phyloP scores from a whole-genome alignment of 2,329 filamentous ascomycete genomes.

The Fusarium tricinctum region DNA sequence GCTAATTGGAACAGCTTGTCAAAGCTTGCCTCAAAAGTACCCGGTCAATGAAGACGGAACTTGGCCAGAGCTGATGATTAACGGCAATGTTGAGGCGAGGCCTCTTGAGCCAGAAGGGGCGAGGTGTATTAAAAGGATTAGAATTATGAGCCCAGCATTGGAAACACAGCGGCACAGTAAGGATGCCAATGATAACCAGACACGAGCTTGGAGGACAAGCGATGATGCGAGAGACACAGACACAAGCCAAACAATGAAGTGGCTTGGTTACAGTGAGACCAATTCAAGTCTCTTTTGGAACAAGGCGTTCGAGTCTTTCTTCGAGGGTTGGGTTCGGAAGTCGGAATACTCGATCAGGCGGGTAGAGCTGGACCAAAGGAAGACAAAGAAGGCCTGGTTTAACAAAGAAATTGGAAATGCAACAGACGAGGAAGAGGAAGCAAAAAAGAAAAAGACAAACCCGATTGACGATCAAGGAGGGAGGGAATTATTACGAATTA shows the following conservation, averaged over 20 bases:
- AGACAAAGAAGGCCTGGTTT: conserved; percentile 20
- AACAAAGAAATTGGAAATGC: conserved; percentile 16
- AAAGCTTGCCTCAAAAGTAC: conserved; percentile 44
- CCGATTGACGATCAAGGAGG: conserved; percentile 21
- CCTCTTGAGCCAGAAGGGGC: conserved; percentile 35
- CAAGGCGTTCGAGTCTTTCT: conserved; percentile 26
- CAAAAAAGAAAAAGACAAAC: conserved; percentile 22
- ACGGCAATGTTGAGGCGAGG: conserved; percentile 20
- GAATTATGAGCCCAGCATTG: conserved; percentile 51
- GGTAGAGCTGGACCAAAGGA: conserved; percentile 11
- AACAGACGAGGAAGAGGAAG: conserved; percentile 28
- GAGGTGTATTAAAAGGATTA: conserved; percentile 50
- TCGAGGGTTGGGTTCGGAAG: conserved; percentile 24
- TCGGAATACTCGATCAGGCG: conserved; percentile 19
- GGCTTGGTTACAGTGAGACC: conserved; percentile 42
- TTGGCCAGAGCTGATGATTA: conserved; percentile 2
- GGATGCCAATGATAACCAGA: conserved; percentile 41
- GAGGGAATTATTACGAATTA: conserved; percentile 40
- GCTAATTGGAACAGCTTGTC: conserved; percentile 35
- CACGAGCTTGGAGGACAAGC: conserved; percentile 32
- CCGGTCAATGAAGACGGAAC: conserved; percentile 20
- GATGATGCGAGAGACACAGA: conserved; percentile 33
- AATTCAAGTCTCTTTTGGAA: conserved; percentile 33
- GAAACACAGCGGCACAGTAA: conserved; percentile 41
- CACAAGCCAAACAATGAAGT: conserved; percentile 33